Base-by-base conservation (phyloP, 208 protist species). In the Trypanosomatidae sp. region DNA sequence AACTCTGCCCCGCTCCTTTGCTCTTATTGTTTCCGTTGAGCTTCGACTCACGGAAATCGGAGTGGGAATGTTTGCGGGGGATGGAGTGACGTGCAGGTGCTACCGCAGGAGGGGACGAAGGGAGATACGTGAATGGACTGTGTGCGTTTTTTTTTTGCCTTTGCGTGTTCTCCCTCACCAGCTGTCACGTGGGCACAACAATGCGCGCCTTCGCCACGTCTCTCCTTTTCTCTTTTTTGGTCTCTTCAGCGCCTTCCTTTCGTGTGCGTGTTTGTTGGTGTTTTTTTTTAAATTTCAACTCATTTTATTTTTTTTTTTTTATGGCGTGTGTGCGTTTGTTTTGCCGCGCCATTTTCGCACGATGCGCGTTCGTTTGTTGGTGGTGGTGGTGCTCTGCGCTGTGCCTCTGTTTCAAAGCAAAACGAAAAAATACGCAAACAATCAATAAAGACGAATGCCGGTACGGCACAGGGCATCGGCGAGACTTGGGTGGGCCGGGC, bases 241-340 rank as follows among this genome's bases (percentile, higher is more conserved):
- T 19, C n/a, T 22, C 28, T 3, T 47, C 60, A 0, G 2, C 19
- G 44, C 15, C 39, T 28, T 64, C n/a, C 25, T 47, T 13, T 25
- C 19, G 33, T 55, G 25, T 19, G 53, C 25, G 53, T 59, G 50
- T 76, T 60, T 65, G 46, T 62, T 59, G 36, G 3, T 39, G 36
- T 39, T 39, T 39, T 39, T 39, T 39, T 39, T 39, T 39, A 6
- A 39, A 0, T 39, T 39, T 39, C 36, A 67, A 62, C 33, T 65
- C 74, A 58, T 59, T 74, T 73, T 22, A 60, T 76, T 66, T 66
- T 44, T 78, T 80, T 76, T 25, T 74, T 55, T 82, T 66, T 71
- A 6, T 39, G 33, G 33, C 33, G 33, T 36, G 33, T 36, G 33
- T 70, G 17, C 25, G 12, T 56, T 56, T 56, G 52, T 22, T 22